A percentile compares a stretch with the other conserved stretches of the same genome.
Conservation (phyloP, 2,329 filamentous ascomycete species). For the Microsporum canis region DNA sequence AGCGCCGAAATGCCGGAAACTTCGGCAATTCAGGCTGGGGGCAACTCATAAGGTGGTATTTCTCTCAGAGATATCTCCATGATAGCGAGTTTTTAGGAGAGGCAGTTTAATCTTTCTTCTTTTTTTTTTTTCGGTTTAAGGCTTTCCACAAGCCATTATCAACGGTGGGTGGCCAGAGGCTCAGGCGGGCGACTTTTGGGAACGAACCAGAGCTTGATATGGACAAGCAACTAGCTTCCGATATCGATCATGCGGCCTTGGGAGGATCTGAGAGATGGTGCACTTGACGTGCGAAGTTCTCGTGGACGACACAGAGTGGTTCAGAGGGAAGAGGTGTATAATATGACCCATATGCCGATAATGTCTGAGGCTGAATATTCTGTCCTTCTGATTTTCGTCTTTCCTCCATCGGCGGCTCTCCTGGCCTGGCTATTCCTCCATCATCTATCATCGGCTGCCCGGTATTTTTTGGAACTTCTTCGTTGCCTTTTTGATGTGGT, state of each 20-base stretch:
- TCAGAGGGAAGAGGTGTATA: not conserved
- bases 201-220: not conserved
- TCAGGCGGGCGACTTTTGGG: not conserved
- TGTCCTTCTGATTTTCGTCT: too few species aligned
- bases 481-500: too few species aligned
- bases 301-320: not conserved
- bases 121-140: too few species aligned
- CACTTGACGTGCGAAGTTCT: not conserved
- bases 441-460: too few species aligned
- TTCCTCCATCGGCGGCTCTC: too few species aligned
- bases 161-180: not conserved
- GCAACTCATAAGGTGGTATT: too few species aligned
- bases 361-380: not conserved
- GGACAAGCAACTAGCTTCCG: not conserved
- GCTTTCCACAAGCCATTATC: not conserved
- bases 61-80: too few species aligned
- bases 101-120: too few species aligned
- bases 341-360: not conserved
- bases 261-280: not conserved
- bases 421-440: too few species aligned
- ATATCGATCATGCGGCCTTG: not conserved
- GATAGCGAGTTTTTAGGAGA: too few species aligned
- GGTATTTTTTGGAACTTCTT: too few species aligned
- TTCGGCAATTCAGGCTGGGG: not conserved
- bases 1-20: not conserved